Base-by-base conservation (phyloP, 208 protist genomes). In the Lotmaria passim region DNA sequence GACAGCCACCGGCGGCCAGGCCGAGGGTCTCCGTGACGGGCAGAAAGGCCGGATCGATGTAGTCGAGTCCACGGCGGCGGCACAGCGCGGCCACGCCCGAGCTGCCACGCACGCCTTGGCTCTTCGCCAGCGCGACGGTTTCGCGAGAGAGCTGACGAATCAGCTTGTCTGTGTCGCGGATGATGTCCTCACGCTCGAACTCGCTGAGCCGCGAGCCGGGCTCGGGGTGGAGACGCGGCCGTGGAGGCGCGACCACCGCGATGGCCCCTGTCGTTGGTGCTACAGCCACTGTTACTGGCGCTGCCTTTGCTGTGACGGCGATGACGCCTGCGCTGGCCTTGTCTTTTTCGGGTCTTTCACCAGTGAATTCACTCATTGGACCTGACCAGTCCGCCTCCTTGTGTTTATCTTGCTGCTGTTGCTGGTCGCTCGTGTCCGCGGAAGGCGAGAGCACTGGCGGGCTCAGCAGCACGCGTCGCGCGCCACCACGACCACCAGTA, bases 41-140 rank as follows among this genome's bases (percentile, higher is more conserved):
- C 21, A 70, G 73, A 48, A 88, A 91, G 14, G n/a, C 19, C 3
- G 51, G 52, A 44, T 91, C 85, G 8, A 91, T 65, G 69, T 91
- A 91, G 63, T 83, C 73, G 26, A 91, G 50, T 7, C 77, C 79
- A 24, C 62, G 73, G 33, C 51, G 59, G 50, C 31, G 31, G 57
- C 85, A 91, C 44, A 80, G 55, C 34, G 73, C 79, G 6, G 85
- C 85, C 3, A 86, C 31, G 26, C 57, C 69, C 10, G 68, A 30
- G 21, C 72, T 57, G 23, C 55, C 26, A 30, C 24, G 38, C 10
- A 56, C 39, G 14, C 66, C 62, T 26, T 72, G 44, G 5, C 21
- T 58, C 30, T 26, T 50, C 1, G 81, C 71, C 52, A 86, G 69
- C 8, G 53, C 51, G n/a, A 51, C 24, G 5, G 72, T 55, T 55